These are phyloP conservation scores for Blattamonas nauphoetae DNA, from an alignment of 78 protist genomes.

Conservation along the genomic window DNA sequence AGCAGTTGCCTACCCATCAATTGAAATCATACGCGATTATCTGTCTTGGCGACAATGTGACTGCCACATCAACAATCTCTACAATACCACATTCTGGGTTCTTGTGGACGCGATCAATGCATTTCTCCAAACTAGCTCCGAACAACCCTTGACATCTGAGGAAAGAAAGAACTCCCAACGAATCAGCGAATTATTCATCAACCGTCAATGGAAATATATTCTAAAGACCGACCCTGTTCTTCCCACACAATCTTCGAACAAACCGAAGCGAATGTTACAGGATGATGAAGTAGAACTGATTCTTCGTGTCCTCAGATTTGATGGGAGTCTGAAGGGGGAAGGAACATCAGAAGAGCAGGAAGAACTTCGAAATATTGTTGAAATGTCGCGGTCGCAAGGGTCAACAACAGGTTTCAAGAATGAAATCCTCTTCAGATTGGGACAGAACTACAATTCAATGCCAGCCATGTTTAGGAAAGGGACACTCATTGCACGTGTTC, in stretches of 20 bases:
- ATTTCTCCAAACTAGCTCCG: no score
- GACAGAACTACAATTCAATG: constrained; percentile 12
- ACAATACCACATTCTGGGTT: constrained; percentile 21
- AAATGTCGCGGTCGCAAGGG: no score
- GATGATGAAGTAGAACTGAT: no score
- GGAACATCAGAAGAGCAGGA: background rate
- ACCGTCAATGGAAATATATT: background rate
- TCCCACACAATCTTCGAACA: background rate
- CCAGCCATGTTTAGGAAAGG: constrained; percentile 16
- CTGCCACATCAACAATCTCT: constrained; percentile 36
- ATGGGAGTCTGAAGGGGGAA: background rate
- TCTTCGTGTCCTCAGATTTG: background rate
- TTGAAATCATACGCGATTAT: constrained; percentile 18
- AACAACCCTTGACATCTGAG: background rate
- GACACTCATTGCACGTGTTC: background rate
- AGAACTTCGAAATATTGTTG: no score
- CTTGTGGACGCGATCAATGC: no score
- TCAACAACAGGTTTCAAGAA: constrained; percentile 9
- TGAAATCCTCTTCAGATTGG: constrained; percentile 27
- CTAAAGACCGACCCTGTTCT: background rate
- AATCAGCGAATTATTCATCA: no score
- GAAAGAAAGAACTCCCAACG: background rate
- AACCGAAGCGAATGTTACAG: no score
- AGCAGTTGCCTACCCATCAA: constrained; percentile 6
- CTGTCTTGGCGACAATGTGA: constrained; percentile 37